Conservation (phyloP, 192 early-diverging fungal genomes). For the Piromyces finnis region DNA sequence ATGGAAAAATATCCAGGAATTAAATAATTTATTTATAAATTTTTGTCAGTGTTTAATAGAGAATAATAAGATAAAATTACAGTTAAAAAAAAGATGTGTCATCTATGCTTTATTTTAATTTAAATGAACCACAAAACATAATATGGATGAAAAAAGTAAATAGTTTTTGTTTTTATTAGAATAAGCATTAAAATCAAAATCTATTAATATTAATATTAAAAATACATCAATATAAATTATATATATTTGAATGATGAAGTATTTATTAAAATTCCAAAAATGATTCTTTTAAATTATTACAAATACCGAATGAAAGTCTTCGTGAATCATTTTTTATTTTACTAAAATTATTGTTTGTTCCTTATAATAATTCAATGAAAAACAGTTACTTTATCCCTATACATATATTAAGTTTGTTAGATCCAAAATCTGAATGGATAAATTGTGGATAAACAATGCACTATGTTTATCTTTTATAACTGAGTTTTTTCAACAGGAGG, state of each 20-base stretch:
- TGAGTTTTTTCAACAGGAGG: neutral
- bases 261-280: neutral
- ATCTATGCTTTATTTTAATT: too few species aligned
- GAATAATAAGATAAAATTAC: neutral
- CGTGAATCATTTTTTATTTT: neutral
- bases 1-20: neutral
- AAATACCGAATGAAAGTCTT: neutral
- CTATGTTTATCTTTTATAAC: neutral
- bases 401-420: neutral
- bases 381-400: neutral
- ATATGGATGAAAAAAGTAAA: neutral
- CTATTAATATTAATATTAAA: too few species aligned
- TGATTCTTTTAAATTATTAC: neutral
- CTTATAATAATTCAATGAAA: neutral
- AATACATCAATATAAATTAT: too few species aligned
- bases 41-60: neutral
- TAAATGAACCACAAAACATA: neutral
- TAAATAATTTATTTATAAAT: neutral
- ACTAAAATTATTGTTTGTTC: neutral
- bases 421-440: neutral
- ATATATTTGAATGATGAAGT: neutral
- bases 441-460: neutral
- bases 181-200: too few species aligned
- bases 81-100: too few species aligned
- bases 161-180: too few species aligned